These are phyloP conservation scores for Naganishia sp. DNA, from an alignment of 1,284 basidiomycete genomes.

Conservation along the genomic window DNA sequence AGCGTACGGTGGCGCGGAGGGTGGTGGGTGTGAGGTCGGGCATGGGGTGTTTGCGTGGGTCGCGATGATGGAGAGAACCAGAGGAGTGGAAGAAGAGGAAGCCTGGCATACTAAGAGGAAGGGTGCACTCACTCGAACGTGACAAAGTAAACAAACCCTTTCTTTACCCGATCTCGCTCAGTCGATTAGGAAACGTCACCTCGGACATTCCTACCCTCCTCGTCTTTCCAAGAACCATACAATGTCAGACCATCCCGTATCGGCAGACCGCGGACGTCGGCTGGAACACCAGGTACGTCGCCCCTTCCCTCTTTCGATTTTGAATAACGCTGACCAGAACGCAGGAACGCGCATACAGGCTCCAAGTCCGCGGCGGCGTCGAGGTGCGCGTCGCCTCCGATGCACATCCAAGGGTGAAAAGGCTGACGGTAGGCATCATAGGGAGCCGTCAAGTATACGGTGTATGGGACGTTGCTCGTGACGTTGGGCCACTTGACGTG, in stretches of 20 bases:
- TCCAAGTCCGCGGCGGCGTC: constrained; percentile 46
- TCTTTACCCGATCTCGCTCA: no score
- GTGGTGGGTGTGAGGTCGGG: no score
- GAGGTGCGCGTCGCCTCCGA: constrained; percentile 33
- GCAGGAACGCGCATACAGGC: constrained; percentile 46
- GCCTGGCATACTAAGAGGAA: not conserved
- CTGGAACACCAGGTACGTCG: constrained; percentile 40
- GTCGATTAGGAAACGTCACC: no score
- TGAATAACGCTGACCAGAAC: not conserved
- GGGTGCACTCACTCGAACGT: not conserved
- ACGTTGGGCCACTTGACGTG: constrained; percentile 71
- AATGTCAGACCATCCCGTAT: constrained; percentile 15
- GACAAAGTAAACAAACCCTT: constrained; percentile 28
- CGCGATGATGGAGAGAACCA: not conserved
- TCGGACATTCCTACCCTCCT: no score
- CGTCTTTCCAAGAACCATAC: not conserved
- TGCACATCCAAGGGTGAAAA: no score
- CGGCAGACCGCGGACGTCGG: constrained; percentile 40
- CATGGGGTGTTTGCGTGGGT: not conserved
- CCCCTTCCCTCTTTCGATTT: not conserved
- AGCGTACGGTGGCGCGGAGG: no score
- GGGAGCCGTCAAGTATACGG: constrained; percentile 63
- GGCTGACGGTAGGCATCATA: constrained; percentile 42
- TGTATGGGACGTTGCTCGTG: constrained; percentile 63
- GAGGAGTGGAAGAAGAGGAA: not conserved